phyloP scores from a whole-genome alignment of 805 yeast species.

The Hagleromyces aurorensis region DNA sequence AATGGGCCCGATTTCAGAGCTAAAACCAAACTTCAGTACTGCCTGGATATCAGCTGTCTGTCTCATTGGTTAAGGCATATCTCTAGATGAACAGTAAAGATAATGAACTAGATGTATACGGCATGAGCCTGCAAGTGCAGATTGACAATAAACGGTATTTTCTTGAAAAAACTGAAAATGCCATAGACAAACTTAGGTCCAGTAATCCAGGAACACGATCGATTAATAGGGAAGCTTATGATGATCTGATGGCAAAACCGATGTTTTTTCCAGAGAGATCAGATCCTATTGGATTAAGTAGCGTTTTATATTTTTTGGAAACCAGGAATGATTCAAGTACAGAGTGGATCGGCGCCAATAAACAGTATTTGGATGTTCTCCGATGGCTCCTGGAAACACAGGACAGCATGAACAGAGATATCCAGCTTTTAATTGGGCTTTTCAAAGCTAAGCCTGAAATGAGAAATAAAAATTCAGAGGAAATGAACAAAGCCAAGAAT shows the following conservation, averaged over 20 bases:
- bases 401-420: too few relatives aligned
- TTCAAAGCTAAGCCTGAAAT: too few relatives aligned
- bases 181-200: conserved; percentile 11
- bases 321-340: neutral
- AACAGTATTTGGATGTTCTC: too few relatives aligned
- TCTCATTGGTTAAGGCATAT: too few relatives aligned
- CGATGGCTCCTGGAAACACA: too few relatives aligned
- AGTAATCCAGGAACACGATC: conserved; percentile 1
- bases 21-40: too few relatives aligned
- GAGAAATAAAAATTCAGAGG: too few relatives aligned
- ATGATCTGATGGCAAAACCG: conserved; percentile 17
- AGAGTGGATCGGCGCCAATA: conserved; percentile 1
- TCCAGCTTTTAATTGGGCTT: too few relatives aligned
- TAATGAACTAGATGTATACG: conserved; percentile 13
- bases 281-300: conserved; percentile 27
- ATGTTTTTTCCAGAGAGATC: conserved; percentile 27
- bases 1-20: too few relatives aligned
- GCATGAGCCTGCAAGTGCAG: conserved; percentile 17
- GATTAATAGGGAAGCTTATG: conserved; percentile 10
- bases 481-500: conserved; percentile 7
- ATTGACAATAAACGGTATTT: conserved; percentile 23
- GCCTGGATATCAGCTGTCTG: too few relatives aligned
- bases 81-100: too few relatives aligned
- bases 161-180: conserved; percentile 18
- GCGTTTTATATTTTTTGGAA: neutral